A percentile compares a stretch with the other conserved stretches of the same genome.
Evolutionary conservation across 2,329 filamentous ascomycete genomes (phyloP).

Genomic region (Diaporthe batatas): DNA sequence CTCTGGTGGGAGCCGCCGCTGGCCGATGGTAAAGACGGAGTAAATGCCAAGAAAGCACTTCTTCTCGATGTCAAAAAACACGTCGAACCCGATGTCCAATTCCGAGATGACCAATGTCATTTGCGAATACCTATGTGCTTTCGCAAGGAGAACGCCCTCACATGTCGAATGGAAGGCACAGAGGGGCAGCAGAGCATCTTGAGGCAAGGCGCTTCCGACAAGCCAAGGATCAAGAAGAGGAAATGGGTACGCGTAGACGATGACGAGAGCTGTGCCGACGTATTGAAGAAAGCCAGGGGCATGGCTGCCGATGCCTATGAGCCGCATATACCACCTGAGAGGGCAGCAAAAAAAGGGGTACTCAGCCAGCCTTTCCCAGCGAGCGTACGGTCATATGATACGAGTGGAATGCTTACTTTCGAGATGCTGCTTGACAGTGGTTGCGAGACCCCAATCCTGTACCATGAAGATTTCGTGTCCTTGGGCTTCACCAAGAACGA

Average conservation of each 20-base stretch:
- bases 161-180: constrained; percentile 7
- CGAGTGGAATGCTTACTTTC: constrained; percentile 44
- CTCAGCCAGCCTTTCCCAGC: not conserved
- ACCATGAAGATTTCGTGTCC: constrained; percentile 50
- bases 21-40: constrained; percentile 34
- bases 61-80: constrained; percentile 44
- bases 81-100: constrained; percentile 39
- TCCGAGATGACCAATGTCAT: constrained; percentile 49
- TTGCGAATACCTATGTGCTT: constrained; percentile 51
- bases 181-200: not conserved
- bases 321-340: not conserved
- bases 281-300: not conserved
- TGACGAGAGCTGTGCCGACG: constrained; percentile 7
- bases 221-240: not conserved
- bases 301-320: not conserved
- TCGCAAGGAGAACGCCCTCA: constrained; percentile 42
- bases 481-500: constrained; percentile 51
- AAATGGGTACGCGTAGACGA: constrained; percentile 20
- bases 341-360: not conserved
- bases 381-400: not conserved
- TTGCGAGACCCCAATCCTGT: constrained; percentile 57
- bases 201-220: not conserved
- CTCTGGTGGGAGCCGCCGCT: constrained; percentile 62
- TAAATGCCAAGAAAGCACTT: constrained; percentile 51
- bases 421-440: constrained; percentile 58